Evolutionary conservation across 352 stramenopile genomes (phyloP).

Genomic region (Pythium brassicae): DNA sequence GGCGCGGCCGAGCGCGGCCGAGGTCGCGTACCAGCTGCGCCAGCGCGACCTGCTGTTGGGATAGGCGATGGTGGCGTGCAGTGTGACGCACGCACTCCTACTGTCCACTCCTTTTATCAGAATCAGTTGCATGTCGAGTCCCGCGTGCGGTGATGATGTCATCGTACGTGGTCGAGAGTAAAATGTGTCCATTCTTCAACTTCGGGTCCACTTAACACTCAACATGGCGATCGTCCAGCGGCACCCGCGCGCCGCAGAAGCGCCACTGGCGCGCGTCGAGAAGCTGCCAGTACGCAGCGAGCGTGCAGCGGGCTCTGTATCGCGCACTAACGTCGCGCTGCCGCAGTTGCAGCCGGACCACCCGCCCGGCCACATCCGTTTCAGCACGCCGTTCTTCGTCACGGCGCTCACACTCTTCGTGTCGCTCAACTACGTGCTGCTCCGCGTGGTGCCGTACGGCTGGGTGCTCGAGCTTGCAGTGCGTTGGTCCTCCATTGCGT

Average conservation of each 20-base stretch:
- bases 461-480: conserved; percentile 22
- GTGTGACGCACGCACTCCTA: no score
- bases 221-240: conserved; percentile 7
- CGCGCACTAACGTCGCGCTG: neutral
- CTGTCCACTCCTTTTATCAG: neutral
- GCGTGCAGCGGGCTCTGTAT: neutral
- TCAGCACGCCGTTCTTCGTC: conserved; percentile 5
- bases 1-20: conserved; percentile 42
- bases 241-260: neutral
- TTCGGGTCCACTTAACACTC: neutral
- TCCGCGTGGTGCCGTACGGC: conserved; percentile 22
- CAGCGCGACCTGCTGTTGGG: conserved; percentile 42
- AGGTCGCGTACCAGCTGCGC: conserved; percentile 61
- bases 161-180: neutral
- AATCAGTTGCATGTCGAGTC: no score
- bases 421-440: conserved; percentile 22
- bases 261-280: neutral
- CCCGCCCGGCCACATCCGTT: conserved; percentile 3
- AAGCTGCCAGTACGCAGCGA: neutral
- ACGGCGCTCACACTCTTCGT: conserved; percentile 18
- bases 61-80: no score
- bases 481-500: neutral
- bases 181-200: neutral
- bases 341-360: neutral
- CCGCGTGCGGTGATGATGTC: no score